Conservation (phyloP, 345 rosid genomes). For the Linum lewisii region DNA sequence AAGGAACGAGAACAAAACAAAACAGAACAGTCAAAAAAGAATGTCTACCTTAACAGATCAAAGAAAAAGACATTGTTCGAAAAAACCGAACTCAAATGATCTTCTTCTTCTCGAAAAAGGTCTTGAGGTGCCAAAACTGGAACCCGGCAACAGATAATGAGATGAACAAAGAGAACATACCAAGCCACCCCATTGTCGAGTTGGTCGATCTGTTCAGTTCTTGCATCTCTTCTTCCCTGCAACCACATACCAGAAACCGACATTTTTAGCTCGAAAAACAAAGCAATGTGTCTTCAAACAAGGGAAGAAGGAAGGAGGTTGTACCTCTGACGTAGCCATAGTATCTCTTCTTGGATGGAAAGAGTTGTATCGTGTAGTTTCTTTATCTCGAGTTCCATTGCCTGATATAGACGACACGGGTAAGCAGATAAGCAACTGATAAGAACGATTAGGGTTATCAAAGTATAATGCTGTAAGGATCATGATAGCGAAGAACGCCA, state of each 20-base stretch:
- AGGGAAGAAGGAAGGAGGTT: background rate
- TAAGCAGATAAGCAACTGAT: no score
- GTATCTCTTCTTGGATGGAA: slow-evolving; percentile 77
- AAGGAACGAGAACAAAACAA: background rate
- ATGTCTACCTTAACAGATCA: background rate
- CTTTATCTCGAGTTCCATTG: slow-evolving; percentile 76
- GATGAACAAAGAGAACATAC: slow-evolving; percentile 59
- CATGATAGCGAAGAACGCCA: no score
- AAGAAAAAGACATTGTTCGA: background rate
- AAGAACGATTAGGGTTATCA: no score
- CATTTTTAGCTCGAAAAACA: no score
- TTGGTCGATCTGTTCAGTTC: slow-evolving; percentile 61
- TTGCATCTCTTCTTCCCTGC: slow-evolving; percentile 94
- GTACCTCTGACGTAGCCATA: slow-evolving; percentile 79
- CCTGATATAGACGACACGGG: no score
- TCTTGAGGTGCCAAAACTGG: slow-evolving; percentile 86
- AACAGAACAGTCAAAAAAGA: background rate
- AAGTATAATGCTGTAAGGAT: no score
- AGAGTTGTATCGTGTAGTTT: slow-evolving; percentile 54
- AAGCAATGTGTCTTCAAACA: background rate
- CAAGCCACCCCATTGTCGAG: slow-evolving; percentile 69
- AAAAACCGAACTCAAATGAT: slow-evolving; percentile 43
- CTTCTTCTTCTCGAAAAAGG: slow-evolving; percentile 91
- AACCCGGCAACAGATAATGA: slow-evolving; percentile 79
- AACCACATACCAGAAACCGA: background rate